Evolutionary conservation across 768 basidiomycete species (phyloP), one percentile per base, ranked within the genome.

Genomic region (Tulasnella sp.): DNA sequence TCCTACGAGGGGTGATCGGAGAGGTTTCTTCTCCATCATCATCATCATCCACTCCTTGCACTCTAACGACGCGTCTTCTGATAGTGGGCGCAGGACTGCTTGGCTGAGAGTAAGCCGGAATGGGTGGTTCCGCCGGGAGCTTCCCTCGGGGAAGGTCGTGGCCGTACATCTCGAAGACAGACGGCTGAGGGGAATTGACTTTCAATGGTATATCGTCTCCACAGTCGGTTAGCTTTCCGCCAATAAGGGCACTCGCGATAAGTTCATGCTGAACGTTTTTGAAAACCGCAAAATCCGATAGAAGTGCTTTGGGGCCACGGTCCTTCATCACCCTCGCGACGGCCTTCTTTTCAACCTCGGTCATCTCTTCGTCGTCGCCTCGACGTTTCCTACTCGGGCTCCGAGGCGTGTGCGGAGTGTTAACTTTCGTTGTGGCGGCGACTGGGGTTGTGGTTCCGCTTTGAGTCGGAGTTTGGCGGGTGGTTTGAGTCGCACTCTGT

Each of bases 221-320:
- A 16, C 80, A 81, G 58, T 81, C 76, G 56, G 78, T 79, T 16
- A 83, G 71, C 46, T 76, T 74, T 12, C 83, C 83, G 34, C 77
- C 79, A 19, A 77, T 76, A 27, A 84, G 78, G 6, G 81, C 68
- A 1, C 82, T 81, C 19, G 79, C 73, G 40, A 84, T 76, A 40
- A 84, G 78, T 31, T 81, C 80, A 36, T 83, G 81, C 62, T 84
- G 83, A 6, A 78, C 75, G 4, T 79, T 58, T 21, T 81, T 74
- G 80, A 83, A 84, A 39, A 80, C 78, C 31, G 82, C 77, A 40
- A 82, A 82, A 8, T 81, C 77, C 18, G 76, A 62, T 42, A 38
- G 48, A 27, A 81, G 77, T 24, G 75, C 36, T 34, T 78, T 71
- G 18, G 78, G 73, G 18, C 78, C 79, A 9, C 79, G 81, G 7